Conservation (phyloP, 1,139 yeast species). For the Kluyveromyces sp. region DNA sequence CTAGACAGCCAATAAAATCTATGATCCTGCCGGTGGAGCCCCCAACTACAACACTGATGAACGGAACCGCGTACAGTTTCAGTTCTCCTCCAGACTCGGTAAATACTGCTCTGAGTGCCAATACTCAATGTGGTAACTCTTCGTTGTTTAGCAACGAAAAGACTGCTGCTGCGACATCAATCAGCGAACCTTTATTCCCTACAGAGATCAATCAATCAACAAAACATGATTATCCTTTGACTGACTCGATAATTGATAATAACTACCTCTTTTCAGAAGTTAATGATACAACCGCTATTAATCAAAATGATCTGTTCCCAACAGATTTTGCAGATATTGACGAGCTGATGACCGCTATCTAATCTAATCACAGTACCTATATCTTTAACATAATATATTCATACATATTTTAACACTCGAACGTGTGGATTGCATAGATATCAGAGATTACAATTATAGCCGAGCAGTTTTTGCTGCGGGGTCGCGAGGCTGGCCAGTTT, state of each 20-base stretch:
- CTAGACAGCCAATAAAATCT: conserved; percentile 7
- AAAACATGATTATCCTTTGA: conserved; percentile 6
- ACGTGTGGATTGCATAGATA: neutral
- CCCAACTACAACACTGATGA: neutral
- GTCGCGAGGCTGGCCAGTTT: too few species aligned
- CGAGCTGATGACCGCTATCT: conserved; percentile 19
- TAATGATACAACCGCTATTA: conserved; percentile 8
- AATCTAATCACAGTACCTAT: neutral
- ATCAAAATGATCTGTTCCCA: conserved; percentile 11
- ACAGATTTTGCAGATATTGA: conserved; percentile 25
- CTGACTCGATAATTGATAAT: conserved; percentile 9
- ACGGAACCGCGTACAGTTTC: neutral
- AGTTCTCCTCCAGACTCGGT: conserved; percentile 3
- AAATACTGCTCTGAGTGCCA: conserved; percentile 9
- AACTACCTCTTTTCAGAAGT: conserved; percentile 5
- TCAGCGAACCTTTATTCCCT: conserved; percentile 7
- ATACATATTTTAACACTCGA: neutral
- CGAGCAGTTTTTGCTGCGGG: too few species aligned
- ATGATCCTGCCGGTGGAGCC: conserved; percentile 4
- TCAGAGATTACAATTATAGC: neutral
- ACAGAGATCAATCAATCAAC: conserved; percentile 12
- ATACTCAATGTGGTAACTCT: conserved; percentile 11
- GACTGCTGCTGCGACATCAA: conserved; percentile 6
- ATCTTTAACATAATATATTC: neutral
- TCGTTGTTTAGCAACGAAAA: conserved; percentile 6